Evolutionary conservation across 352 stramenopile species (phyloP), one percentile per base, ranked within the genome.

Genomic region (Globisporangium cystogenes): DNA sequence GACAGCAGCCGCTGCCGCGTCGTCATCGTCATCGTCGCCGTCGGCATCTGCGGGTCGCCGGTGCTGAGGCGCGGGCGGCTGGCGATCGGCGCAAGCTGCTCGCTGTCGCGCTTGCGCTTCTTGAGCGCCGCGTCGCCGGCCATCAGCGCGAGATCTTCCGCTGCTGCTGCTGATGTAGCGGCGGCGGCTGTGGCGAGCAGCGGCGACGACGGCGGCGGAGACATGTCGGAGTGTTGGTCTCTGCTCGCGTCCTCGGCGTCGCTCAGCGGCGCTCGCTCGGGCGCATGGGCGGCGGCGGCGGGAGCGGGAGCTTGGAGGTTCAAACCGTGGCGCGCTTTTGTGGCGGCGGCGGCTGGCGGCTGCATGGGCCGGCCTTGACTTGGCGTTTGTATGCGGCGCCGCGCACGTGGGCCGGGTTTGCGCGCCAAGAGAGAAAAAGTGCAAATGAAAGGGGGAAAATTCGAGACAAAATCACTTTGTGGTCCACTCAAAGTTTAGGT

Each of bases 1-100:
- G 82, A 93, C 57, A 87, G 59, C 48, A 70, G 41, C 15, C 48
- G 55, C n/a, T n/a, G n/a, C 47, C 29, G 47, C 39, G 11, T 46
- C 20, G 20, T 46, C 21, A 21, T 47, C 15, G 7, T 50, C 44
- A 18, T 50, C 44, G 44, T 50, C 43, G 43, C 24, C 26, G 39
- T 88, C 76, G 37, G 68, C 74, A 42, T 86, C 31, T 8, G 10
- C 31, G 16, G 33, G 8, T 18, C 2, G 33, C 14, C 12, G 33
- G 4, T 8, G 10, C 7, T 37, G 11, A 37, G 33, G 33, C 33
- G 33, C 14, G 33, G 33, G 33, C 33, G 33, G 33, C 33, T 37
- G 14, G 33, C 33, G 33, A 12, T 12, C 12, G 29, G 29, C 12
- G 10, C 33, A 12, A 37, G 33, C 33, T 18, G 33, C 33, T 37